Conservation (phyloP, 805 yeast species). For the Metschnikowia hibisci region DNA sequence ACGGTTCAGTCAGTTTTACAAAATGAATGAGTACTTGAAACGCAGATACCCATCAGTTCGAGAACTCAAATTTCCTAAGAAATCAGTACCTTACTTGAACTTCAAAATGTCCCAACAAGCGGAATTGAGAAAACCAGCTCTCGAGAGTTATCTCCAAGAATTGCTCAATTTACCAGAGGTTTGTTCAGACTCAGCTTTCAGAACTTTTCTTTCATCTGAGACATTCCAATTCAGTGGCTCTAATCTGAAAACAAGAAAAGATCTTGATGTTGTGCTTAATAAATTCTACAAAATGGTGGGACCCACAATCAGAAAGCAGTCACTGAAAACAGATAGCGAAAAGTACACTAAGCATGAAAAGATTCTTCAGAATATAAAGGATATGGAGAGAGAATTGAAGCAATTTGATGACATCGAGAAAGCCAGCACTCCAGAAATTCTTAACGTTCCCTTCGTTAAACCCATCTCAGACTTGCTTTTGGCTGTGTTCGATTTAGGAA, state of each 20-base stretch:
- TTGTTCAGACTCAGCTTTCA: conserved; percentile 67
- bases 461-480: conserved; percentile 79
- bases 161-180: conserved; percentile 62
- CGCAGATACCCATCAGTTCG: conserved; percentile 48
- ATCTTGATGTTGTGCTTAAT: conserved; percentile 24
- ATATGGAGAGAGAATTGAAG: conserved; percentile 53
- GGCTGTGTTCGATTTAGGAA: conserved; percentile 61
- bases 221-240: conserved; percentile 38
- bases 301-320: conserved; percentile 12
- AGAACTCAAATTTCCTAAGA: conserved; percentile 52
- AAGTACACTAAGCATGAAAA: conserved; percentile 12
- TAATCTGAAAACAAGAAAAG: conserved; percentile 22
- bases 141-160: conserved; percentile 59
- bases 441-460: conserved; percentile 55
- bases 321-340: background rate
- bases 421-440: conserved; percentile 10
- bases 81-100: conserved; percentile 59
- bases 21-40: conserved; percentile 62
- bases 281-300: conserved; percentile 23
- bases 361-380: conserved; percentile 33
- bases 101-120: conserved; percentile 62
- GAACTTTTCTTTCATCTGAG: conserved; percentile 76
- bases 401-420: conserved; percentile 42
- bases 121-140: conserved; percentile 56
- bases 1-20: conserved; percentile 79